phyloP scores from a whole-genome alignment of 345 rosid species.

The Aegle marmelos region DNA sequence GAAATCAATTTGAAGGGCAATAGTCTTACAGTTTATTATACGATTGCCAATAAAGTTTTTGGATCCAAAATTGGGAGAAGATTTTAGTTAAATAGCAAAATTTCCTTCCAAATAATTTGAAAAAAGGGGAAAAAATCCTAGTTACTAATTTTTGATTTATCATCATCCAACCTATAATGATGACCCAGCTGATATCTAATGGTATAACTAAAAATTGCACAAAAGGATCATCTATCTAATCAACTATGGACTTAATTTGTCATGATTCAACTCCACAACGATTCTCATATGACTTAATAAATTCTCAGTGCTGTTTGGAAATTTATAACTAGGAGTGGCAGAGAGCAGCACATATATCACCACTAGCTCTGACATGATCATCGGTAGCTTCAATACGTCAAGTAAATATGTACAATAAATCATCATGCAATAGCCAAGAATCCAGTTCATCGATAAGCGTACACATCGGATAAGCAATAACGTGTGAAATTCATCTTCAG shows the following conservation, averaged over 20 bases:
- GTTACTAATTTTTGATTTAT: too few relatives aligned
- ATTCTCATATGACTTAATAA: too few relatives aligned
- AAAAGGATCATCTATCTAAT: too few relatives aligned
- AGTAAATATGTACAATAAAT: background rate
- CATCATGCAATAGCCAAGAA: background rate
- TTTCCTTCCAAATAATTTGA: background rate
- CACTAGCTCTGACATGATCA: background rate
- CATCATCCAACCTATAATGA: too few relatives aligned
- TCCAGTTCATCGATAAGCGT: background rate
- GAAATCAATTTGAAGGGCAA: too few relatives aligned
- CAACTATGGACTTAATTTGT: too few relatives aligned
- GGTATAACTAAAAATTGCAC: too few relatives aligned
- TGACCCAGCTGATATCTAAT: too few relatives aligned
- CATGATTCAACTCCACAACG: too few relatives aligned
- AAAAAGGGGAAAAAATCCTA: too few relatives aligned
- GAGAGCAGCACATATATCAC: background rate
- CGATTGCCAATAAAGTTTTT: too few relatives aligned
- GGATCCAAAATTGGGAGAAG: background rate
- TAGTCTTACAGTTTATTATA: too few relatives aligned
- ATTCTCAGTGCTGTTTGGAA: background rate
- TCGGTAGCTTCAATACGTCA: background rate
- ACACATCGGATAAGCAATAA: background rate
- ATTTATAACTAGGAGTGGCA: background rate
- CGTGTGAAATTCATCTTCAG: background rate
- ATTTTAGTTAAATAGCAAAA: background rate